phyloP scores from a whole-genome alignment of 176 grass and related monocot genomes.

The Oryza meridionalis region DNA sequence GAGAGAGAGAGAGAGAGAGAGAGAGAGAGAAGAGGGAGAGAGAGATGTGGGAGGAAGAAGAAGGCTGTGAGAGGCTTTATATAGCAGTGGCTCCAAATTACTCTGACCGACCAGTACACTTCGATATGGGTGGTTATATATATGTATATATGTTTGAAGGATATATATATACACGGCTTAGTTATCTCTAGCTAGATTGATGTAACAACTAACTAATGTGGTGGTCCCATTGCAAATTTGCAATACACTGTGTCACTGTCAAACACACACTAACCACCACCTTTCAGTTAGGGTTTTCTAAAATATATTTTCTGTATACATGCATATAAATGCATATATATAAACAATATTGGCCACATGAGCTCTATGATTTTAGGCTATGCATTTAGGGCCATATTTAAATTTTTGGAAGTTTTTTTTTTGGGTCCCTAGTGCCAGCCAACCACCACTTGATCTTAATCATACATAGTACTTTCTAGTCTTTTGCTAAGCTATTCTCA shows the following conservation, averaged over 20 bases:
- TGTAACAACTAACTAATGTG: conserved; percentile 58
- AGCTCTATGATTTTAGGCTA: conserved; percentile 12
- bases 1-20: not conserved
- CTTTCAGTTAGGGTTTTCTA: conserved; percentile 43
- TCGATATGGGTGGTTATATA: conserved; percentile 39
- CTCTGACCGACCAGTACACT: conserved; percentile 16
- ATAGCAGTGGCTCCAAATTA: conserved; percentile 21
- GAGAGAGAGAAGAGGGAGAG: not conserved
- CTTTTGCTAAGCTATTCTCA: not conserved
- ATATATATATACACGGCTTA: conserved; percentile 8
- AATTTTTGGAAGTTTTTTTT: conserved; percentile 18
- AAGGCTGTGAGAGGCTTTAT: not conserved
- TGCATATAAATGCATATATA: not conserved
- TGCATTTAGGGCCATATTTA: conserved; percentile 20
- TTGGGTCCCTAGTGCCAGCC: conserved; percentile 9
- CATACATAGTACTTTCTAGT: too few relatives aligned
- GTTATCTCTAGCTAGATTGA: conserved; percentile 53
- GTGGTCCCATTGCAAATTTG: conserved; percentile 35
- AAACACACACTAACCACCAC: conserved; percentile 39
- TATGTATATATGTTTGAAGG: conserved; percentile 2
- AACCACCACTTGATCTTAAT: not conserved
- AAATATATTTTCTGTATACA: conserved; percentile 27
- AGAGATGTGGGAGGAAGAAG: conserved; percentile 12
- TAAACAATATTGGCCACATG: conserved; percentile 10
- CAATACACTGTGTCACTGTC: conserved; percentile 41